A percentile compares a stretch with the other conserved stretches of the same genome.
Conservation (phyloP, 2,329 filamentous ascomycete genomes). For the Ophiostoma tasmaniense region DNA sequence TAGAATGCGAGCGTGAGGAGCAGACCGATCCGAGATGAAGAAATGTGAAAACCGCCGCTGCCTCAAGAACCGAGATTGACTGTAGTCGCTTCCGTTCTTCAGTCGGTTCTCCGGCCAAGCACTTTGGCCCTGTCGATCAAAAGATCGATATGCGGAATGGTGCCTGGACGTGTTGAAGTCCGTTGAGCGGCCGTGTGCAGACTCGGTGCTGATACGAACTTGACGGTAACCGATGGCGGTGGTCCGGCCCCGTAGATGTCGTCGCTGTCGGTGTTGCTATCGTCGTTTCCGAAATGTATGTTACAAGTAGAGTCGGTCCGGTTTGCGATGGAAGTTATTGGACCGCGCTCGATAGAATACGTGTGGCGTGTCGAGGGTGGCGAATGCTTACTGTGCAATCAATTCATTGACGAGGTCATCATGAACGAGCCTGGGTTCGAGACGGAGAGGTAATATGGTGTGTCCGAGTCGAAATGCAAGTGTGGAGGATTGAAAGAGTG, state of each 20-base stretch:
- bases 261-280: neutral
- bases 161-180: slow-evolving; percentile 1
- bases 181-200: neutral
- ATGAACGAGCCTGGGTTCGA: neutral
- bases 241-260: neutral
- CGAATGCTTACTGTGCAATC: neutral
- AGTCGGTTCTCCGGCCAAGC: neutral
- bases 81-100: neutral
- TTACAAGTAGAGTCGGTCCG: neutral
- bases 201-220: neutral
- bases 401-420: neutral
- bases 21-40: neutral
- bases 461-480: neutral
- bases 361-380: neutral
- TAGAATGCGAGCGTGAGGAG: neutral
- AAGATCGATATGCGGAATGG: neutral
- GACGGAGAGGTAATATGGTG: neutral
- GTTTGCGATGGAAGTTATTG: neutral
- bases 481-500: slow-evolving; percentile 5
- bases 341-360: neutral
- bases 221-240: neutral
- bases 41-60: neutral
- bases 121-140: neutral
- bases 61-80: neutral
- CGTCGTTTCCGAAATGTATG: neutral